phyloP scores from a whole-genome alignment of 179 eudicot species.

The Sideroxylon spinosum region DNA sequence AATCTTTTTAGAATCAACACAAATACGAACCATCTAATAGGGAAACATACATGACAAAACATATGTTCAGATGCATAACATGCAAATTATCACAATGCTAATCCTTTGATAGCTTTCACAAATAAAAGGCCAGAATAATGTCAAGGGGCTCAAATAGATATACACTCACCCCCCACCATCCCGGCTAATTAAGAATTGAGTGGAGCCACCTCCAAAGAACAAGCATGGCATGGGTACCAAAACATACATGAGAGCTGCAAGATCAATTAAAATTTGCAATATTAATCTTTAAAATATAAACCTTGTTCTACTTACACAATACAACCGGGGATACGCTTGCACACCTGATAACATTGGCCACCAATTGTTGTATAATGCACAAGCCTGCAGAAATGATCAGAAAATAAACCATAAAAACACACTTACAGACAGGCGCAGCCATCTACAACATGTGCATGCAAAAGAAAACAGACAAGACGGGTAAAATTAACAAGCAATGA shows the following conservation, averaged over 20 bases:
- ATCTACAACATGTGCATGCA: not conserved
- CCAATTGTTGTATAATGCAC: conserved; percentile 92
- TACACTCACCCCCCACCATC: conserved; percentile 96
- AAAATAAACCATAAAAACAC: conserved; percentile 9
- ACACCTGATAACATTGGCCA: conserved; percentile 99
- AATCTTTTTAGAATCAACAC: not conserved
- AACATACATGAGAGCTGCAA: conserved; percentile 95
- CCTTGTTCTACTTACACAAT: not conserved
- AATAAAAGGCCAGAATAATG: not conserved
- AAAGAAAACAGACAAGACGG: not conserved
- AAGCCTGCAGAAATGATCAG: conserved; percentile 55
- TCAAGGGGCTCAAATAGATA: conserved; percentile 7
- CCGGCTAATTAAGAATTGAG: conserved; percentile 81
- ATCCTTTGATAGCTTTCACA: not conserved
- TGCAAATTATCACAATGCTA: not conserved
- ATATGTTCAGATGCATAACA: not conserved
- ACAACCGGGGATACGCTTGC: conserved; percentile 4
- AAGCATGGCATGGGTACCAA: conserved; percentile 97
- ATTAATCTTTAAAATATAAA: conserved; percentile 6
- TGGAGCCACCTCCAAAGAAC: conserved; percentile 98
- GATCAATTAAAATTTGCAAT: conserved; percentile 15
- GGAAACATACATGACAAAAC: not conserved
- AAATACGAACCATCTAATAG: not conserved
- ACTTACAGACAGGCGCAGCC: not conserved
- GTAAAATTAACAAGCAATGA: not conserved